Evolutionary conservation across 2,329 filamentous ascomycete species (phyloP), one percentile per base, ranked within the genome.

Genomic region (Pestalotiopsis sp.): DNA sequence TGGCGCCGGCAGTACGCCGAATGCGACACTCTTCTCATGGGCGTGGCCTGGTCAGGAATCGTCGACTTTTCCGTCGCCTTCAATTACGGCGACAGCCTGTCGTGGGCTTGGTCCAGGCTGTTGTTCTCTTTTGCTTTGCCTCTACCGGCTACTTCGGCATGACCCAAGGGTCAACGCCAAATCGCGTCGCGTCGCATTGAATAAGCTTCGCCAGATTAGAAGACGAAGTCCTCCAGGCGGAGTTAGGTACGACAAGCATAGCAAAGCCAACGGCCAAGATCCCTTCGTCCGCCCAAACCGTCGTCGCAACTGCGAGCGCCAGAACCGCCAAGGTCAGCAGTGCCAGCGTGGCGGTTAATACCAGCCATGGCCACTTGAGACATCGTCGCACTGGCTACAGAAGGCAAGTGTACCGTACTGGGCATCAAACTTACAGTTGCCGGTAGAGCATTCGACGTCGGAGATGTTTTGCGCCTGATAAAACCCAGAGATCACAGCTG

Each of bases 1-100:
- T 67, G 66, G 66, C 60, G 55, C n/a, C 48, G 66, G 14, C 62
- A 67, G 66, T 67, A 67, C 57, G 68, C 66, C 48, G 68, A 38
- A 20, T 69, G 66, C 56, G 68, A 69, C 17, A 48, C 62, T 22
- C 26, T 69, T 2, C 2, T 69, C 22, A 64, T 66, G 62, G 66
- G 66, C 3, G 13, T n/a, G 56, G 56, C 24, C 10, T 58, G 10
- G 26, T 24, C 35, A 10, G 56, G 22, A 9, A 58, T 58, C 9
- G 17, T 14, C 4, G 56, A 58, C 14, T 26, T 58, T 6, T 58
- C 35, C 10, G 56, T 58, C 26, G 56, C 24, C 20, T 26, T 11
- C 17, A 26, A 6, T 22, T n/a, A 58, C 24, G 56, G 56, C 26
- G 24, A 57, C 3, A 58, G 24, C 17, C 14, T 7, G 10, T 6